These are phyloP conservation scores for Phytophthora melonis DNA, from an alignment of 352 stramenopile species.

Conservation along the genomic window DNA sequence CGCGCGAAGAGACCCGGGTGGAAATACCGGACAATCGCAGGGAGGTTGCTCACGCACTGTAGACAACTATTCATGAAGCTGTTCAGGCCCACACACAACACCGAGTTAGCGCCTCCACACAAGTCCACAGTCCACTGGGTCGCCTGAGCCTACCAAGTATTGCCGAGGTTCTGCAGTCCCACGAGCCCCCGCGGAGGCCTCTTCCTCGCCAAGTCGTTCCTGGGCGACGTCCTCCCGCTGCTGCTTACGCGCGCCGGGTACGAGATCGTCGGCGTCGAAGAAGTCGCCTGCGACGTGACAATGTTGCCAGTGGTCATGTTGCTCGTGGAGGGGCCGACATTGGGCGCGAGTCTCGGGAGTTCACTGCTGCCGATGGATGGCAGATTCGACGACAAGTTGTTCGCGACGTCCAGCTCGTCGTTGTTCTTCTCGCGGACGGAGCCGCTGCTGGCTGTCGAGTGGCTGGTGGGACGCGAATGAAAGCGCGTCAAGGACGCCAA, in stretches of 20 bases:
- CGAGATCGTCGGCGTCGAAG: constrained; percentile 18
- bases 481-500: constrained; percentile 63
- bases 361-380: constrained; percentile 29
- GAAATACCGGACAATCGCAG: constrained; percentile 65
- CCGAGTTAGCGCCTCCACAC: neutral
- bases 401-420: constrained; percentile 23
- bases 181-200: constrained; percentile 55
- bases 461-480: constrained; percentile 37
- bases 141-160: constrained; percentile 64
- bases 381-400: constrained; percentile 30
- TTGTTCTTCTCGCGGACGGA: constrained; percentile 24
- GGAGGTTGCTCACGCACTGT: constrained; percentile 83
- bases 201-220: constrained; percentile 33
- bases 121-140: neutral
- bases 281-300: constrained; percentile 30
- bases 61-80: constrained; percentile 92
- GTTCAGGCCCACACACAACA: neutral
- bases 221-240: constrained; percentile 23
- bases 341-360: constrained; percentile 24
- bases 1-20: constrained; percentile 48
- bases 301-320: constrained; percentile 37
- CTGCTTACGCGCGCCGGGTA: constrained; percentile 22
- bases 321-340: constrained; percentile 20
- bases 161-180: constrained; percentile 81
- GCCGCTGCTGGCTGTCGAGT: constrained; percentile 39